These are phyloP conservation scores for Coemansia biformis DNA, from an alignment of 192 early-diverging fungal species.

Conservation along the genomic window DNA sequence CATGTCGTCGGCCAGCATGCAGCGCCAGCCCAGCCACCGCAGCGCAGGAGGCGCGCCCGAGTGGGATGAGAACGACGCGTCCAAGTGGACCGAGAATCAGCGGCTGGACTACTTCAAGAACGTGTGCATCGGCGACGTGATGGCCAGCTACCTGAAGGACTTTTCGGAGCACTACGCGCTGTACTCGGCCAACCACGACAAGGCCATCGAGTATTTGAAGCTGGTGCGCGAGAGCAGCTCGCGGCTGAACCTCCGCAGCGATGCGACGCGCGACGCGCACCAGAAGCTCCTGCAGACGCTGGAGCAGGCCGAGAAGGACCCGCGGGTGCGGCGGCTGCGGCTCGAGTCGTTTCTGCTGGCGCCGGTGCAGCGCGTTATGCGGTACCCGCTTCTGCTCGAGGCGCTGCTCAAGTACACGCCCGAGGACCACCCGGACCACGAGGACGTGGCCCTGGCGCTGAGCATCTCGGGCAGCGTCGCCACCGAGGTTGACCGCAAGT, in stretches of 20 bases:
- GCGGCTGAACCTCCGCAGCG: conserved; percentile 35
- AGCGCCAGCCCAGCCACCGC: not conserved
- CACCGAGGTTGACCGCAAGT: conserved; percentile 49
- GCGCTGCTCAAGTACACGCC: conserved; percentile 49
- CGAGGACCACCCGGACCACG: conserved; percentile 40
- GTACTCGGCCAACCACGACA: conserved; percentile 51
- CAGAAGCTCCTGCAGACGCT: conserved; percentile 41
- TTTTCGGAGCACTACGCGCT: conserved; percentile 50
- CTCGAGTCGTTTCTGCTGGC: conserved; percentile 48
- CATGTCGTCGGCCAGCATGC: too few species aligned
- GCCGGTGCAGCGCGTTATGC: conserved; percentile 49
- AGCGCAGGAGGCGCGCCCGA: conserved; percentile 10
- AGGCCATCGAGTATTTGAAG: conserved; percentile 47
- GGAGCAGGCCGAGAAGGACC: conserved; percentile 43
- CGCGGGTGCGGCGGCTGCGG: conserved; percentile 32
- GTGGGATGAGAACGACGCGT: conserved; percentile 33
- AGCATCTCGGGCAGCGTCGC: conserved; percentile 44
- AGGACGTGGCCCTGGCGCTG: conserved; percentile 45
- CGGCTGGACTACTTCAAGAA: conserved; percentile 45
- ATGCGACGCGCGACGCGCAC: conserved; percentile 38
- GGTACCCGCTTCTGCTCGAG: conserved; percentile 45
- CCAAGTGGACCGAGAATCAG: conserved; percentile 44
- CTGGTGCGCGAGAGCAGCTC: conserved; percentile 48
- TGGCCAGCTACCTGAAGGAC: conserved; percentile 47
- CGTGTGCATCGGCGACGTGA: conserved; percentile 48